These are phyloP conservation scores for Globisporangium radiosum DNA, from an alignment of 352 stramenopile genomes.

Conservation along the genomic window DNA sequence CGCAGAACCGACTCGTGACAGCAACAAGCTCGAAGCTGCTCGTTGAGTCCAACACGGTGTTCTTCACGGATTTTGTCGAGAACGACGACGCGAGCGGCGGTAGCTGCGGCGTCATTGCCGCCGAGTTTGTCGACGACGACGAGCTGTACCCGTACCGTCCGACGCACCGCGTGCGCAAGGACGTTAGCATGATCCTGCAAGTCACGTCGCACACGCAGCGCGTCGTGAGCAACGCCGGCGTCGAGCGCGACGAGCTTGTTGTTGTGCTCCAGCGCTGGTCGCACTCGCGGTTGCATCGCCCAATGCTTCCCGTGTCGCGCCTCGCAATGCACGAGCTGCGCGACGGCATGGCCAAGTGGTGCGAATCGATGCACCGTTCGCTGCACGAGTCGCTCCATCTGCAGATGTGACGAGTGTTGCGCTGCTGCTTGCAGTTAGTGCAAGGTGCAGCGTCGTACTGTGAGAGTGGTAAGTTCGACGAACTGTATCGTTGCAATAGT, in stretches of 20 bases:
- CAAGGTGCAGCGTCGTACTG: too few species aligned
- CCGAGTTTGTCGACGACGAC: constrained; percentile 37
- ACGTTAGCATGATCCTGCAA: constrained; percentile 29
- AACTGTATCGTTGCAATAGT: too few species aligned
- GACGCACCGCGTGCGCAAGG: constrained; percentile 31
- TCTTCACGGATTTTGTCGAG: constrained; percentile 29
- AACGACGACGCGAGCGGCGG: constrained; percentile 18
- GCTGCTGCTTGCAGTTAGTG: too few species aligned
- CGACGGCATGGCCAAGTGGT: constrained; percentile 5
- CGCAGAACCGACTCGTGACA: constrained; percentile 27
- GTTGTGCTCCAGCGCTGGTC: constrained; percentile 45
- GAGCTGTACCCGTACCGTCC: constrained; percentile 37
- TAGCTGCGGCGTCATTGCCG: constrained; percentile 27
- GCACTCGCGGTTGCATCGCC: constrained; percentile 24
- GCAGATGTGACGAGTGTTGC: too few species aligned
- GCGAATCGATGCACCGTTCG: constrained; percentile 2
- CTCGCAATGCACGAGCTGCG: constrained; percentile 3
- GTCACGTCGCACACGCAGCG: constrained; percentile 12
- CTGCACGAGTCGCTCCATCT: not conserved
- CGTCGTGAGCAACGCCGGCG: constrained; percentile 13
- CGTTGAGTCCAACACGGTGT: constrained; percentile 31
- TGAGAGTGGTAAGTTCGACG: too few species aligned
- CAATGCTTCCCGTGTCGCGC: constrained; percentile 17
- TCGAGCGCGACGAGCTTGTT: constrained; percentile 17
- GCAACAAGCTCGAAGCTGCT: constrained; percentile 15